These are phyloP conservation scores for Brettanomyces sp. DNA, from an alignment of 805 yeast genomes.

Conservation along the genomic window DNA sequence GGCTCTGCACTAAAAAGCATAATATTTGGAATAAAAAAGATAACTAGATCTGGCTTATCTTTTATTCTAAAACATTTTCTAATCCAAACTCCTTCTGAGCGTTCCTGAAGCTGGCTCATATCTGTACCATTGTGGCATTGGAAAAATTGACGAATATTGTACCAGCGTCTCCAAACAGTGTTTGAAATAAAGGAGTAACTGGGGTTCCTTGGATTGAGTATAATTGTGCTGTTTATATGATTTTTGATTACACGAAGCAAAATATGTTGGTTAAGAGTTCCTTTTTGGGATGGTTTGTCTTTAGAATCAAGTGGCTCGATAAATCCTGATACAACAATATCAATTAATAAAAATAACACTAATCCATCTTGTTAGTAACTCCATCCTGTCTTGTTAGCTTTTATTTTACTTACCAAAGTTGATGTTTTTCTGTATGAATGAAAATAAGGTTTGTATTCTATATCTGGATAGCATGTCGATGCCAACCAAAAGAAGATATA, in stretches of 20 bases:
- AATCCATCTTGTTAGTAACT: background rate
- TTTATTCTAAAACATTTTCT: conserved; percentile 25
- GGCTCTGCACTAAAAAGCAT: conserved; percentile 26
- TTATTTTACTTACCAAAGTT: background rate
- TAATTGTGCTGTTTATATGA: conserved; percentile 11
- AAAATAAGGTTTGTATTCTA: background rate
- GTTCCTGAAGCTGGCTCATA: conserved; percentile 18
- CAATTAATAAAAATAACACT: conserved; percentile 7
- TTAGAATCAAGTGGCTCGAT: conserved; percentile 25
- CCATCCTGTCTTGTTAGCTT: background rate
- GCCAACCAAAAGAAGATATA: conserved; percentile 15
- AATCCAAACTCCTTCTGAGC: conserved; percentile 15
- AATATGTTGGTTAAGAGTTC: conserved; percentile 20
- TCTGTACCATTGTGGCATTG: conserved; percentile 29
- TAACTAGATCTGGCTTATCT: conserved; percentile 29
- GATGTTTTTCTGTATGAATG: no score
- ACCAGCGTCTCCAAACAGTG: conserved; percentile 23
- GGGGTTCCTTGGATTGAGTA: conserved; percentile 10
- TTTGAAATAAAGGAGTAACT: conserved; percentile 21
- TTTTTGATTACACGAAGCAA: conserved; percentile 12
- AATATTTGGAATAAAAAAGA: conserved; percentile 39
- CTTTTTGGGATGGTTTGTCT: conserved; percentile 20
- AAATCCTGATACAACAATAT: conserved; percentile 18
- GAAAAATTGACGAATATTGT: conserved; percentile 20
- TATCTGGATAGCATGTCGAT: conserved; percentile 19